phyloP scores from a whole-genome alignment of 2,329 filamentous ascomycete genomes.

The Cercospora zeae-maydis region DNA sequence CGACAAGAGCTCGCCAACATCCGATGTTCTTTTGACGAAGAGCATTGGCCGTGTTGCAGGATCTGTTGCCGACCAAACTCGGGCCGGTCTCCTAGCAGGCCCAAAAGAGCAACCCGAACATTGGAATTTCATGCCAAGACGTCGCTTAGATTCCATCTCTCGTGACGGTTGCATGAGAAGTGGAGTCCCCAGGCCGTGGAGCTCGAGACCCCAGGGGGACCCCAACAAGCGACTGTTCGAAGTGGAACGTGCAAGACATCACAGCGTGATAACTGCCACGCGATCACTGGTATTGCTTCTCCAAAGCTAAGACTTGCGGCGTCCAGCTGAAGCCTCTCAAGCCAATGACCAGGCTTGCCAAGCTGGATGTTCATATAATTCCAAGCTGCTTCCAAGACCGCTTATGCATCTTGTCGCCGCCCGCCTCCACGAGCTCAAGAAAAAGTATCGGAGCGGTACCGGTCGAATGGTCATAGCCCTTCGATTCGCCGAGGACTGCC shows the following conservation, averaged over 20 bases:
- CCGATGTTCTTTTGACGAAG: background rate
- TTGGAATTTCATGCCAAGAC: background rate
- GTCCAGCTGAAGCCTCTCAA: constrained; percentile 11
- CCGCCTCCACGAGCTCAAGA: constrained; percentile 9
- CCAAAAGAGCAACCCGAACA: constrained; percentile 3
- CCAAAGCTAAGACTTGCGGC: constrained; percentile 8
- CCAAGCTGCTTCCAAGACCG: constrained; percentile 17
- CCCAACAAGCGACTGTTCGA: constrained; percentile 3
- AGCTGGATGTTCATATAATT: constrained; percentile 12
- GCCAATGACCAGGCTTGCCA: constrained; percentile 11
- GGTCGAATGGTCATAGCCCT: background rate
- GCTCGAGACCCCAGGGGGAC: constrained; percentile 3
- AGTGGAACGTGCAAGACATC: constrained; percentile 4
- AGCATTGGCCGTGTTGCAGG: constrained; percentile 2
- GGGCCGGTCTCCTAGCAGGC: background rate
- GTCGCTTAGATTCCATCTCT: constrained; percentile 3
- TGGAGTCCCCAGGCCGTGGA: background rate
- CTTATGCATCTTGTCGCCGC: constrained; percentile 12
- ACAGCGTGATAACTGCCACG: constrained; percentile 3
- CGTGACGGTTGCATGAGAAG: constrained; percentile 8
- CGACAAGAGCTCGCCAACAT: background rate
- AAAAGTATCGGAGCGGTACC: constrained; percentile 10
- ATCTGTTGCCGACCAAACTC: background rate
- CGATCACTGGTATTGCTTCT: constrained; percentile 11
- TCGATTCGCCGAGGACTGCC: background rate